Conservation (phyloP, 139 green algal species). For the Chlamydomonas sphaeroides region DNA sequence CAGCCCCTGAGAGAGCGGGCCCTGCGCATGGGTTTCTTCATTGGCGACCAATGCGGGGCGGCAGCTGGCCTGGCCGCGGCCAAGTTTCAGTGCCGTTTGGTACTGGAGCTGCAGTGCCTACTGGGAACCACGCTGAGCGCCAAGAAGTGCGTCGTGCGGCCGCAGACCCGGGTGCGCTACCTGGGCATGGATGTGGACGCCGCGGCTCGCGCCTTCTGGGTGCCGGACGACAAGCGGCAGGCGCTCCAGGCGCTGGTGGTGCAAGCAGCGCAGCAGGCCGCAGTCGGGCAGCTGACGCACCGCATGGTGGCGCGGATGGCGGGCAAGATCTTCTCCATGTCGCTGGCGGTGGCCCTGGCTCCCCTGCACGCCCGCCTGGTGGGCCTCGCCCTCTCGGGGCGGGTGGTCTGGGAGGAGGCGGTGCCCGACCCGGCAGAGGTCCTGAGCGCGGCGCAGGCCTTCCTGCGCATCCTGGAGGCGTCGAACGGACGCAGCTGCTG, state of each 20-base stretch:
- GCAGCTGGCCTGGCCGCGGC: neutral
- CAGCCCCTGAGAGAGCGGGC: neutral
- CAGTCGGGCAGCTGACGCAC: neutral
- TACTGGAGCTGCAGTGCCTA: neutral
- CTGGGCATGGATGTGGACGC: neutral
- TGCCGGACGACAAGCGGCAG: neutral
- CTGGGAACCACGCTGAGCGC: conserved; percentile 6
- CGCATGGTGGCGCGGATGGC: neutral
- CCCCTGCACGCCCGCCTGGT: neutral
- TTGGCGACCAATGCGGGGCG: conserved; percentile 14
- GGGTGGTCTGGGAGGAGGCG: neutral
- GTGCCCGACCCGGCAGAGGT: neutral
- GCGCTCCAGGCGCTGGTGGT: neutral
- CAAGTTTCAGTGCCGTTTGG: conserved; percentile 15
- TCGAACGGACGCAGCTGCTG: neutral
- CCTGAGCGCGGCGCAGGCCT: neutral
- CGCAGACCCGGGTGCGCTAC: neutral
- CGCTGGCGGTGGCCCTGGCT: neutral
- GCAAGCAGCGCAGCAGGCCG: too few relatives aligned
- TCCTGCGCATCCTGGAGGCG: neutral
- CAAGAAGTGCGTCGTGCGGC: neutral
- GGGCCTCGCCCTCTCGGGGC: neutral
- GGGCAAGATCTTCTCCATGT: conserved; percentile 19
- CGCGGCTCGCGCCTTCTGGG: neutral
- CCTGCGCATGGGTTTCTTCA: conserved; percentile 9